Evolutionary conservation across 2,329 filamentous ascomycete genomes (phyloP), one percentile per base, ranked within the genome.

Genomic region (Sarocladium brachiariae): DNA sequence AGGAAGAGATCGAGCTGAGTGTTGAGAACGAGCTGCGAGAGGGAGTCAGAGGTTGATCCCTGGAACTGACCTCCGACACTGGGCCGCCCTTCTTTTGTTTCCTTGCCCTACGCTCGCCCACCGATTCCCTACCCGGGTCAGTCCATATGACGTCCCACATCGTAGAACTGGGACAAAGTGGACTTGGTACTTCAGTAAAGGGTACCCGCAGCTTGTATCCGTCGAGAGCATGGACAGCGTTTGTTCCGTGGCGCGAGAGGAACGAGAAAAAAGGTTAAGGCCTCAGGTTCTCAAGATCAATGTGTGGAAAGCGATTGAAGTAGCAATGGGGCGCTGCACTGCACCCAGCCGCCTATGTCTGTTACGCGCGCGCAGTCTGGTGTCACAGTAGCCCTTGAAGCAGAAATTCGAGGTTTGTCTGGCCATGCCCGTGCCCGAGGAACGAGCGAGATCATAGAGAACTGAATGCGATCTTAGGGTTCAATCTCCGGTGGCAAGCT

Each of bases 91-190:
- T 59, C 49, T 55, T 63, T 54, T 73, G 72, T 57, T 78, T 80
- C 45, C 70, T 72, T 2, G 72, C 69, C 14, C 72, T 72, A 50
- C 73, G 70, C 59, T 81, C 73, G 2, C 77, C 75, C 14, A 80
- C 70, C 8, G 72, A 68, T 63, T 81, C 75, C 52, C 70, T 66
- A 47, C 75, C 67, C 19, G 74, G 75, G 51, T 81, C 78, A 3
- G 76, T 76, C 78, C 78, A 82, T 43, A 78, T 65, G 27, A 81
- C 74, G 59, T 81, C 77, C 59, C 79, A 81, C 78, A 82, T 82
- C 39, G 51, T 61, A 45, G n/a, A 14, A 18, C 21, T 48, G 27
- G 27, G 37, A 35, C 13, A 37, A 37, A 37, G 16, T 23, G 31
- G 9, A n/a, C 21, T 14, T 16, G 14, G 39, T 10, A n/a, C 18